Evolutionary conservation across 192 early-diverging fungal genomes (phyloP), one percentile per base, ranked within the genome.

Genomic region (Glomus cerebriforme): DNA sequence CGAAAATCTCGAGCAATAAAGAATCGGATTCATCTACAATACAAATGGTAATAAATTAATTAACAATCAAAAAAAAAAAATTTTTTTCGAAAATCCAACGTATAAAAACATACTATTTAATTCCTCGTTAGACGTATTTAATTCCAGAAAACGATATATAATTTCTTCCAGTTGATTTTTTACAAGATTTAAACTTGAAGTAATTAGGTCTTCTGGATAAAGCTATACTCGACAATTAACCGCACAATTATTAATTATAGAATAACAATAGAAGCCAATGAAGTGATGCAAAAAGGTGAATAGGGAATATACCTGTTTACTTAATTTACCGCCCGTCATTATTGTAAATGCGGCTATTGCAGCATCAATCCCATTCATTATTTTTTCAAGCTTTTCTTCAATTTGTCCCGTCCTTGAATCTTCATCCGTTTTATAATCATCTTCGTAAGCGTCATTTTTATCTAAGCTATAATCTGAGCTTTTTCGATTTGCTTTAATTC

Each of bases 301-400:
- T n/a, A 35, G 54, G 17, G n/a, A 43, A 65, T n/a, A 19, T 39
- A 78, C 77, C 77, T 78, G 77, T 59, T 78, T 78, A 37, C 66
- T 78, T 59, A 78, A 58, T 59, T 78, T 78, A 17, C 77, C 77
- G 17, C 77, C 77, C 24, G 77, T 78, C 77, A 78, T 78, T 13
- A 78, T 78, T n/a, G 66, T 32, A 59, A 78, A 65, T 34, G 66
- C 66, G 24, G 62, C 60, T n/a, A 69, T 69, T 24, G 77, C 65
- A 1, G 77, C 77, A 26, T 78, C 77, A 69, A 78, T 68, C 7
- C 77, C 77, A 29, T 69, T 78, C 7, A 69, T 59, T 34, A 78
- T 69, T 59, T 69, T 78, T 12, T 69, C 49, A 54, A 78, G 12
- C 32, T 69, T 67, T 26, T 58, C 64, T 22, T 78, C 77, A 26